A percentile compares a stretch with the other conserved stretches of the same genome.
phyloP scores from a whole-genome alignment of 2,329 filamentous ascomycete species.

The Fusarium verticillioides region DNA sequence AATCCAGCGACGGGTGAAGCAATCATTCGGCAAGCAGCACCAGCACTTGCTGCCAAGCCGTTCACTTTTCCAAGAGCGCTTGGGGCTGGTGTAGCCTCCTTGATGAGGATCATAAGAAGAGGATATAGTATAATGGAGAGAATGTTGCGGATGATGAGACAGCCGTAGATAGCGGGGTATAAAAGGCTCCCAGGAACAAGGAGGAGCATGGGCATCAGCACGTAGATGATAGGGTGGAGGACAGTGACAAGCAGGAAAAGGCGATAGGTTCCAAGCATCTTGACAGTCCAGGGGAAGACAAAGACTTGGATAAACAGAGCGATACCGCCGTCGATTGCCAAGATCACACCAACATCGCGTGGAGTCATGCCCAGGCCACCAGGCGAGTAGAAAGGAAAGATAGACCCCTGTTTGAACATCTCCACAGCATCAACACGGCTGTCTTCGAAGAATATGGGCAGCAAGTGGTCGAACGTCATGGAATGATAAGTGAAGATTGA shows the following conservation, averaged over 20 bases:
- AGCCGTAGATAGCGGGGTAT: constrained; percentile 68
- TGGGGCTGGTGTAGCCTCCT: constrained; percentile 69
- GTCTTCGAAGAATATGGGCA: constrained; percentile 94
- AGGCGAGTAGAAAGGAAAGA: constrained; percentile 64
- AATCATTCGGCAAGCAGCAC: constrained; percentile 74
- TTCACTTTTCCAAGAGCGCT: constrained; percentile 72
- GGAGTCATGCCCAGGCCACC: constrained; percentile 72
- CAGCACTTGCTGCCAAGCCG: constrained; percentile 72
- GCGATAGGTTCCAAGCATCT: constrained; percentile 67
- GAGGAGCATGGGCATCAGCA: constrained; percentile 68
- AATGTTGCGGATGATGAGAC: constrained; percentile 67
- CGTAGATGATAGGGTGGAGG: constrained; percentile 70
- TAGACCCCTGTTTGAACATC: constrained; percentile 44
- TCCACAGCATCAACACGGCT: constrained; percentile 61
- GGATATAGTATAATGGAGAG: constrained; percentile 74
- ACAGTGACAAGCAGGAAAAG: constrained; percentile 68
- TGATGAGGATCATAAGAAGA: constrained; percentile 73
- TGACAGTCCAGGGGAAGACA: constrained; percentile 70
- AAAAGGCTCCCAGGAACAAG: constrained; percentile 63
- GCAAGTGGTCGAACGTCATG: constrained; percentile 92
- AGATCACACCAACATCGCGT: constrained; percentile 69
- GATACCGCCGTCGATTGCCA: constrained; percentile 68
- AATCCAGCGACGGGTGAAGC: constrained; percentile 73
- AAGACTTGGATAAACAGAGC: constrained; percentile 69
- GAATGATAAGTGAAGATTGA: constrained; percentile 94